These are phyloP conservation scores for Phyllostachys edulis DNA, from an alignment of 176 grass and related monocot genomes.

Conservation along the genomic window DNA sequence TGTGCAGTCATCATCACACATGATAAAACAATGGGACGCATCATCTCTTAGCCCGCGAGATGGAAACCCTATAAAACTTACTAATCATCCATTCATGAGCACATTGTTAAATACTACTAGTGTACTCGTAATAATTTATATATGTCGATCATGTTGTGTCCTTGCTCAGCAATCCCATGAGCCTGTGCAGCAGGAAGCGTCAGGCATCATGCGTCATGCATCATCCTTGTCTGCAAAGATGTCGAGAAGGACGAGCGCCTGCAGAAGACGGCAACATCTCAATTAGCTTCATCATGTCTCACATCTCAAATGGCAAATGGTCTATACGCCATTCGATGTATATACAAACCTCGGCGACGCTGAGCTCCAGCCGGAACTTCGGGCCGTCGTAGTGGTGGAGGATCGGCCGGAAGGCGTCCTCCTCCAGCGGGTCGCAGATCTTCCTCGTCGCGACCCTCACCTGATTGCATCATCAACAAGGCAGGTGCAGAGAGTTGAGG, in stretches of 20 bases:
- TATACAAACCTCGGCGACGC: constrained; percentile 65
- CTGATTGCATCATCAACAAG: constrained; percentile 34
- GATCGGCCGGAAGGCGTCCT: constrained; percentile 93
- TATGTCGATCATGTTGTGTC: neutral
- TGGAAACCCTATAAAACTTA: neutral
- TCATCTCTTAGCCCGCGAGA: constrained; percentile 25
- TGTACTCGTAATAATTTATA: neutral
- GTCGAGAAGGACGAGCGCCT: constrained; percentile 81
- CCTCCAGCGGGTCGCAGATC: constrained; percentile 79
- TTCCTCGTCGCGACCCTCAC: constrained; percentile 74
- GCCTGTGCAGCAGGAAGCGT: constrained; percentile 1
- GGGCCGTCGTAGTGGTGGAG: constrained; percentile 99
- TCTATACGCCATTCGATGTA: neutral
- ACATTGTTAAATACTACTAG: neutral
- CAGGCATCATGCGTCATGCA: constrained; percentile 74
- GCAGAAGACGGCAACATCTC: constrained; percentile 21
- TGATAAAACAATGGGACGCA: constrained; percentile 14
- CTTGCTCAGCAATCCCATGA: neutral
- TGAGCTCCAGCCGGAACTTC: constrained; percentile 94
- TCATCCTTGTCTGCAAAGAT: constrained; percentile 73
- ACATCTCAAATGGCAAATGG: neutral
- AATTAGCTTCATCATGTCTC: neutral
- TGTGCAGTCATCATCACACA: constrained; percentile 15
- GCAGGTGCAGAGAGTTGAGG: neutral
- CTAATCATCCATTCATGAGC: constrained; percentile 6